Percentiles rank a stretch among this genome's conserved stretches.
Evolutionary conservation across 2,329 filamentous ascomycete species (phyloP).

Genomic region (Colletotrichum gigasporum): DNA sequence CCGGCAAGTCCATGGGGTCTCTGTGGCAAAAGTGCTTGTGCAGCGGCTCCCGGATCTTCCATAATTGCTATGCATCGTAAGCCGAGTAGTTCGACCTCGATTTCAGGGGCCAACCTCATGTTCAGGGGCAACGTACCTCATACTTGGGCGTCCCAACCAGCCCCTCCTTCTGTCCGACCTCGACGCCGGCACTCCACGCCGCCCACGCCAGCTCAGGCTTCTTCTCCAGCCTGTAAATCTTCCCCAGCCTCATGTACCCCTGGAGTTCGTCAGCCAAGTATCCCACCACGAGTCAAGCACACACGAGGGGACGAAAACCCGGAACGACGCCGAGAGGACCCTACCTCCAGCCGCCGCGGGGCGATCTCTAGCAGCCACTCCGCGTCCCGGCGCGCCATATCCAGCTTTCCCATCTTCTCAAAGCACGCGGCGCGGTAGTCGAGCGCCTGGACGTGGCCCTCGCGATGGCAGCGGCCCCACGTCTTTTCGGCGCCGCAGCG

Average conservation of each 20-base stretch:
- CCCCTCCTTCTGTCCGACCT: constrained; percentile 40
- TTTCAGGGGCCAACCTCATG: no score
- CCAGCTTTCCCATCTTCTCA: constrained; percentile 48
- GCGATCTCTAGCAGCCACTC: constrained; percentile 54
- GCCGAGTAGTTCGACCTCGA: neutral
- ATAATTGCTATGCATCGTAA: no score
- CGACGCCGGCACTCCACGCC: constrained; percentile 49
- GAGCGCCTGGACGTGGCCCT: constrained; percentile 49
- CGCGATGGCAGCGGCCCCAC: constrained; percentile 50
- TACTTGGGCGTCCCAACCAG: constrained; percentile 42
- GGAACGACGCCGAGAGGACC: neutral
- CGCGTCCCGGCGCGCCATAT: constrained; percentile 49
- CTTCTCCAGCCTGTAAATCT: constrained; percentile 48
- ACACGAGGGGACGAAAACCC: neutral
- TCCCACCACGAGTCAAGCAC: neutral
- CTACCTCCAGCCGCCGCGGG: constrained; percentile 50
- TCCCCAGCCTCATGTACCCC: constrained; percentile 54
- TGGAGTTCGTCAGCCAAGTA: constrained; percentile 33
- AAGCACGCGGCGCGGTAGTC: constrained; percentile 51
- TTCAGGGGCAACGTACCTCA: constrained; percentile 38
- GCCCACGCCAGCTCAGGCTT: constrained; percentile 50
- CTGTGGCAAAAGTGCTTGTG: constrained; percentile 43
- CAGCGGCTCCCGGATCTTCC: constrained; percentile 44
- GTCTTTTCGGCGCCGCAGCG: constrained; percentile 45
- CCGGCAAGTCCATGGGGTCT: constrained; percentile 47